Base-by-base conservation (phyloP, 1,284 basidiomycete genomes). In the Bondarzewia mesenterica region DNA sequence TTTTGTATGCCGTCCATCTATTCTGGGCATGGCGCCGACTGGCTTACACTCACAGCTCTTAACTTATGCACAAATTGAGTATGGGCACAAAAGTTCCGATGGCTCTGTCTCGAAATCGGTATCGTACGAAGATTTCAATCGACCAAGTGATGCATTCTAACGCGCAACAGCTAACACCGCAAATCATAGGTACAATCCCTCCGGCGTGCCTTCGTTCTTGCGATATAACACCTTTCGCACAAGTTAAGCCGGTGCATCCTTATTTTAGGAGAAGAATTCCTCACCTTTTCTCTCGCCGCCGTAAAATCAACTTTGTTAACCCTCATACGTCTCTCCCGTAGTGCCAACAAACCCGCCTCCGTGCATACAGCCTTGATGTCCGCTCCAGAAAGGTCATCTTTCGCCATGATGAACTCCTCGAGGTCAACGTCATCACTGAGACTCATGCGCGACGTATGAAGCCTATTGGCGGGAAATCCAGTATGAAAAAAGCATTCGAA, bases 281-380 rank as follows among this genome's bases (percentile, higher is more conserved):
- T 5, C 3, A 58, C 92, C 78, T 93, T 93, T 71, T 94, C 92
- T 61, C 91, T 73, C 3, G 92, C 92, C 21, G 84, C 65, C 6
- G 87, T 85, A 59, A 95, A 93, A 68, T 95, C 92, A 36, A 74
- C 78, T 70, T 98, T 98, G 32, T 88, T 97, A 12, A 99, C 95
- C 54, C 92, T 77, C 95, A 99, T 99, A 49, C 96, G 77, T 52
- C 96, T 78, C 69, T 99, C 96, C 57, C 96, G 77, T 54, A 99
- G 72, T 4, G 96, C 96, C 45, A 98, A 74, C 48, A 99, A 67
- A 60, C 96, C 96, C 16, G 96, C 96, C 66, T 99, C 96, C 4
- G 96, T 93, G 64, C 91, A 95, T 15, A 94, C 89, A 3, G 93
- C 94, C 73, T 98, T 98, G 77, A 99, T 98, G 63, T 99, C 96